Base-by-base conservation (phyloP, 1,139 yeast species). In the Scheffersomyces titani region DNA sequence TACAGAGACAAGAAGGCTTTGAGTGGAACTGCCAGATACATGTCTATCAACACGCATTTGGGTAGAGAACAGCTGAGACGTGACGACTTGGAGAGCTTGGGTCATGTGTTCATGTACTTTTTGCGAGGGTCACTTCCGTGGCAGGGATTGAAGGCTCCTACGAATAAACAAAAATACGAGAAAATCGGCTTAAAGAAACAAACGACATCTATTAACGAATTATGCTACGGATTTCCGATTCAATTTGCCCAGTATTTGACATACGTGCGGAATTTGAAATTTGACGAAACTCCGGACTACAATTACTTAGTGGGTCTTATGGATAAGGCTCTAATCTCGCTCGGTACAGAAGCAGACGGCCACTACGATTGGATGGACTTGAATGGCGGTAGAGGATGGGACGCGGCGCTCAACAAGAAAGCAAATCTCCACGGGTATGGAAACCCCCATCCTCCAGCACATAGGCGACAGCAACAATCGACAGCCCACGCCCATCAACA, bases 341-440 rank as follows among this genome's bases (percentile, higher is more conserved):
- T 75, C 22, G 77, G 72, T 13, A 65, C 61, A 6, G 64, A 63
- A 48, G 65, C 68, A 18, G 92, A 88, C 70, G 89, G 87, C 19
- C 88, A 87, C 66, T 89, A 88, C 66, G 96, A 89, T 70, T 89
- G 96, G 96, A 88, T 89, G 93, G 87, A 87, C 64, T 75, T 89
- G 63, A 89, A 89, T 66, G 87, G 87, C 51, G 96, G 96, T 54
- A 83, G 84, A 68, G 96, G 96, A 49, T 89, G 94, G 94, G 96
- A 89, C 73, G 84, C 89, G 30, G 77, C 89, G 5, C 84, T 89
- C 61, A 89, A 89, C 70, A 89, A 88, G 69, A 89, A 89, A 70
- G 92, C 94, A 56, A 89, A 89, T 65, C 73, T 89, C 59, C 94
- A 89, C 71, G 96, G 96, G 13, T 89, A 89, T 69, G 91, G 91